These are phyloP conservation scores for Mortierella sp. DNA, from an alignment of 371 early-diverging fungal genomes.

Conservation along the genomic window DNA sequence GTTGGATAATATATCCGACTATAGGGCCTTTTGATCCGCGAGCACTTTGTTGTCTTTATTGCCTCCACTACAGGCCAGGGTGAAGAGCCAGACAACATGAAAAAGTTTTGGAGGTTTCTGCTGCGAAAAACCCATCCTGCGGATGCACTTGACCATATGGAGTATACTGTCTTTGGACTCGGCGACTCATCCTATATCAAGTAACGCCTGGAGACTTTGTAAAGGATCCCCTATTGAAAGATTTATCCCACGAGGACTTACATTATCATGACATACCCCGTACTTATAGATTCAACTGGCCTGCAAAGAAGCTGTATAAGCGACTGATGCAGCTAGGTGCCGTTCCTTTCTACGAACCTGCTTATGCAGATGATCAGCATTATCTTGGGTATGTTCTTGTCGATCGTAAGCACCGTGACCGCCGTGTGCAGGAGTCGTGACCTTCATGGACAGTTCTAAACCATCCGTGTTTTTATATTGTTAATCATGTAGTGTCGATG, in stretches of 20 bases:
- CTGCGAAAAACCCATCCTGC: constrained; percentile 81
- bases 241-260: too few relatives aligned
- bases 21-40: constrained; percentile 69
- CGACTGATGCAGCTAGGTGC: constrained; percentile 93
- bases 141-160: constrained; percentile 71
- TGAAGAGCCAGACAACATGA: constrained; percentile 93
- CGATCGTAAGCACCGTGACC: too few relatives aligned
- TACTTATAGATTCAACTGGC: constrained; percentile 88
- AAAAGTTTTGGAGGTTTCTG: constrained; percentile 90
- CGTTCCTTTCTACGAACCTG: constrained; percentile 73
- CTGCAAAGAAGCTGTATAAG: constrained; percentile 93
- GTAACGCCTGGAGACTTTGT: constrained; percentile 47
- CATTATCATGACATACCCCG: not conserved
- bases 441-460: not conserved
- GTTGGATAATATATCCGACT: too few relatives aligned
- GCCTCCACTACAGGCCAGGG: constrained; percentile 97
- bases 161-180: constrained; percentile 91
- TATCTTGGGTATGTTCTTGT: constrained; percentile 88
- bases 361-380: constrained; percentile 98
- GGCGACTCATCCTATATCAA: constrained; percentile 95
- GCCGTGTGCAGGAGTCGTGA: too few relatives aligned
- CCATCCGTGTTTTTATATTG: not conserved
- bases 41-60: constrained; percentile 85
- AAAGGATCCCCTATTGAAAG: not conserved
- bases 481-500: constrained; percentile 71